These are phyloP conservation scores for Cladosporium sp. DNA, from an alignment of 2,329 filamentous ascomycete species.

Conservation along the genomic window DNA sequence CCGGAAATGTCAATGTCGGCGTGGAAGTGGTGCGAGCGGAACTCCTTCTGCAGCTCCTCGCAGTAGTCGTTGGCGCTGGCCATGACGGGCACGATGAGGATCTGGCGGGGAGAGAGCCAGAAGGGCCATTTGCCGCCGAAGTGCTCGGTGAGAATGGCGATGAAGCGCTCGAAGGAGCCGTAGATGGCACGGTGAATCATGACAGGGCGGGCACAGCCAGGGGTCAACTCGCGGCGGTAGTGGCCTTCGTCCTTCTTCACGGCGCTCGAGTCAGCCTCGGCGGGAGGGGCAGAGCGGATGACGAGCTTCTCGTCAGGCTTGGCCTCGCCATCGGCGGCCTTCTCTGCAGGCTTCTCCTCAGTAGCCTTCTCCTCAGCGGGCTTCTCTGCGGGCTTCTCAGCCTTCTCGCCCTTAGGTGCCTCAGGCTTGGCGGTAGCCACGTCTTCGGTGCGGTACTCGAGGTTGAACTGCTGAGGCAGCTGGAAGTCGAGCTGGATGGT, in stretches of 20 bases:
- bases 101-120: slow-evolving; percentile 80
- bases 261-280: slow-evolving; percentile 26
- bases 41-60: slow-evolving; percentile 65
- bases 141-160: slow-evolving; percentile 77
- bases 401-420: slow-evolving; percentile 6
- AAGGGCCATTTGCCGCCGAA: slow-evolving; percentile 86
- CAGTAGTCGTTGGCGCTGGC: slow-evolving; percentile 69
- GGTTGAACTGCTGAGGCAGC: slow-evolving; percentile 76
- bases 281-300: slow-evolving; percentile 30
- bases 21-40: slow-evolving; percentile 63
- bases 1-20: slow-evolving; percentile 67
- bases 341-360: slow-evolving; percentile 36
- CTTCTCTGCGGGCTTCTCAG: slow-evolving; percentile 19
- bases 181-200: slow-evolving; percentile 83
- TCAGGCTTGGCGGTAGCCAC: slow-evolving; percentile 41
- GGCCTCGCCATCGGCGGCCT: slow-evolving; percentile 35
- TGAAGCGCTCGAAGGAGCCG: slow-evolving; percentile 65
- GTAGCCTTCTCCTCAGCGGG: slow-evolving; percentile 25
- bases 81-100: slow-evolving; percentile 74
- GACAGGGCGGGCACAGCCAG: slow-evolving; percentile 73
- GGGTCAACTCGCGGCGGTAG: slow-evolving; percentile 51
- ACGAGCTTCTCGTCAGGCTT: slow-evolving; percentile 24
- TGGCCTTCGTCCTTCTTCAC: slow-evolving; percentile 27
- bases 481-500: slow-evolving; percentile 96
- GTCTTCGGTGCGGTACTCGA: slow-evolving; percentile 79